Conservation (phyloP, 805 yeast genomes). For the Suhomyces vadensis region DNA sequence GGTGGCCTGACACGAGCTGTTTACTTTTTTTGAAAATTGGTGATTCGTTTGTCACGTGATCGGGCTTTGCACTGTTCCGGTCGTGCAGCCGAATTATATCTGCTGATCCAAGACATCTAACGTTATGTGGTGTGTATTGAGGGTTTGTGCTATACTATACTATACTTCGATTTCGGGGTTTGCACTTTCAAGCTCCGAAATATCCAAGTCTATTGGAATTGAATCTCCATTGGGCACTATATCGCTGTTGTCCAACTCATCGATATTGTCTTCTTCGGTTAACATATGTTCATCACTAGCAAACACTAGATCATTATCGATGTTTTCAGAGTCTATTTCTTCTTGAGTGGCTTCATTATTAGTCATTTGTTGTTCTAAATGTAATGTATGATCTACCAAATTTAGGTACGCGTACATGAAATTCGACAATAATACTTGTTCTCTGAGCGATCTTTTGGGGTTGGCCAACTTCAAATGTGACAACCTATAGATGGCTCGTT, state of each 20-base stretch:
- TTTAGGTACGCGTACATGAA: constrained; percentile 98
- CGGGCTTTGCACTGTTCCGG: not conserved
- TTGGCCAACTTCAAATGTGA: constrained; percentile 93
- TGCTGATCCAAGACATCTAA: no score
- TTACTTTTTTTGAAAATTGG: not conserved
- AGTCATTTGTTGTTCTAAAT: constrained; percentile 60
- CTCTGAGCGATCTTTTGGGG: constrained; percentile 85
- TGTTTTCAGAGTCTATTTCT: constrained; percentile 11
- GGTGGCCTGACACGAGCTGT: constrained; percentile 5
- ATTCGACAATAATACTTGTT: constrained; percentile 89
- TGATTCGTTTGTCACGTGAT: not conserved
- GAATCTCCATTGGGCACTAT: constrained; percentile 12
- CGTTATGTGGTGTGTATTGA: not conserved
- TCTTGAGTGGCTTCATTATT: constrained; percentile 7
- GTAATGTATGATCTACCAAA: constrained; percentile 87
- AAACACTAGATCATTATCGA: constrained; percentile 12
- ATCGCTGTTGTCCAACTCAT: constrained; percentile 15
- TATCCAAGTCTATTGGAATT: constrained; percentile 24
- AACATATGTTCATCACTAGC: constrained; percentile 10
- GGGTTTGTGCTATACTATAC: no score
- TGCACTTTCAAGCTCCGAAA: constrained; percentile 17
- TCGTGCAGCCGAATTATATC: not conserved
- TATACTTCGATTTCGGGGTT: constrained; percentile 5
- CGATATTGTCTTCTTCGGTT: constrained; percentile 8
- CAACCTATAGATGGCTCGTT: constrained; percentile 89